Conservation (phyloP, 2,329 filamentous ascomycete genomes). For the Magnaporthiopsis rhizophila region DNA sequence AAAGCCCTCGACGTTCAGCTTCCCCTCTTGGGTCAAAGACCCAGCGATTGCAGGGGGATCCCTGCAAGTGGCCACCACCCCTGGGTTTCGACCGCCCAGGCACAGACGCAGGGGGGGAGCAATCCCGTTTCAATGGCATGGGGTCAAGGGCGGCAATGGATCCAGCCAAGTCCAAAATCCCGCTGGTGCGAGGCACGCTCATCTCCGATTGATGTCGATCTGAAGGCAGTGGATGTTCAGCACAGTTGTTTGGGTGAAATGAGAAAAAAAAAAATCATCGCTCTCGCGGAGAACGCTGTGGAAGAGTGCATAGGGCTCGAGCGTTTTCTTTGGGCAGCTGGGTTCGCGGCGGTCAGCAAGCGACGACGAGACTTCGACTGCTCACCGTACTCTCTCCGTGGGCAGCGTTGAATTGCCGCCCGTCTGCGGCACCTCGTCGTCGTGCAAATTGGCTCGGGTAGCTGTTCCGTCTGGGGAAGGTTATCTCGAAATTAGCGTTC, state of each 20-base stretch:
- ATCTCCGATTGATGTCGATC: too few relatives aligned
- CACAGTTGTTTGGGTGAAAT: too few relatives aligned
- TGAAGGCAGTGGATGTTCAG: too few relatives aligned
- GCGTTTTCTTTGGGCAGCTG: too few relatives aligned
- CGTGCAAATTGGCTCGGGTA: not conserved
- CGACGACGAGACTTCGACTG: too few relatives aligned
- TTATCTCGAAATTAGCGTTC: not conserved
- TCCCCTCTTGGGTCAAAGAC: not conserved
- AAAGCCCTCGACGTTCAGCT: not conserved
- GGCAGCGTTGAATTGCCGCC: too few relatives aligned
- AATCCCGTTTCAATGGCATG: not conserved
- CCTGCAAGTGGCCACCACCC: not conserved
- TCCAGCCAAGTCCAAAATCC: not conserved
- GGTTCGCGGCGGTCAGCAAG: not conserved
- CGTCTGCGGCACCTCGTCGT: too few relatives aligned
- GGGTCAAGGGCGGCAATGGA: not conserved
- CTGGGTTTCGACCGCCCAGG: not conserved
- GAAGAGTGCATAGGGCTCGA: not conserved
- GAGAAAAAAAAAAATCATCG: too few relatives aligned
- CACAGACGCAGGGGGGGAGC: not conserved
- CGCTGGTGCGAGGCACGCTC: too few relatives aligned
- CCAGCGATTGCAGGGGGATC: not conserved
- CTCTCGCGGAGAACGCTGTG: not conserved
- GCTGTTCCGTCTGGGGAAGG: not conserved
- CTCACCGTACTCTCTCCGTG: too few relatives aligned